Conservation (phyloP, 495 filamentous ascomycete genomes). For the Eremomyces bilateralis region DNA sequence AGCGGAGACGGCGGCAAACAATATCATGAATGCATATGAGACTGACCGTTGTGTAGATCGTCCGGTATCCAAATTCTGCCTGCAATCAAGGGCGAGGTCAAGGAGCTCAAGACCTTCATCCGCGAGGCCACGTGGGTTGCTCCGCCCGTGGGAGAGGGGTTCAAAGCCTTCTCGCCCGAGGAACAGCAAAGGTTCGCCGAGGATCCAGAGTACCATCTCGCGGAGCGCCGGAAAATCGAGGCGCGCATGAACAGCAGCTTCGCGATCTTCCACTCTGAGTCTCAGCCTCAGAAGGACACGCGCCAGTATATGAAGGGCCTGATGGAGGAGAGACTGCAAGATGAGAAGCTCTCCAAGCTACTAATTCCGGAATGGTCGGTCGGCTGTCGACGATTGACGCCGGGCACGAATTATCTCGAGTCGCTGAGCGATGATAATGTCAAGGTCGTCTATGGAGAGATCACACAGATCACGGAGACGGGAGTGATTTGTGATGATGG, state of each 20-base stretch:
- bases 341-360: slow-evolving; percentile 15
- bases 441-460: slow-evolving; percentile 12
- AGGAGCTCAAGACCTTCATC: slow-evolving; percentile 39
- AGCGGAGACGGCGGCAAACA: too few relatives aligned
- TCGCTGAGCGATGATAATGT: slow-evolving; percentile 14
- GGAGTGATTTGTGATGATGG: slow-evolving; percentile 13
- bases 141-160: slow-evolving; percentile 23
- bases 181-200: slow-evolving; percentile 27
- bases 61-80: slow-evolving; percentile 34
- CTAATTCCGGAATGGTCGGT: slow-evolving; percentile 12
- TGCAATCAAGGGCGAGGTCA: slow-evolving; percentile 30
- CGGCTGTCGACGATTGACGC: slow-evolving; percentile 14
- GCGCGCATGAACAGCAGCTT: slow-evolving; percentile 35
- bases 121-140: slow-evolving; percentile 52
- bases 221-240: slow-evolving; percentile 30
- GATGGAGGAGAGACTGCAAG: slow-evolving; percentile 28
- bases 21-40: too few relatives aligned
- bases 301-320: slow-evolving; percentile 6
- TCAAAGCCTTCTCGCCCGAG: slow-evolving; percentile 17
- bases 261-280: slow-evolving; percentile 21
- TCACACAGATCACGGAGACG: slow-evolving; percentile 9
- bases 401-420: slow-evolving; percentile 17
- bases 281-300: slow-evolving; percentile 5
- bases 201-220: slow-evolving; percentile 27
- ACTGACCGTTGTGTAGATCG: too few relatives aligned